Evolutionary conservation across 768 basidiomycete species (phyloP).

Genomic region (Suillus alpinus): DNA sequence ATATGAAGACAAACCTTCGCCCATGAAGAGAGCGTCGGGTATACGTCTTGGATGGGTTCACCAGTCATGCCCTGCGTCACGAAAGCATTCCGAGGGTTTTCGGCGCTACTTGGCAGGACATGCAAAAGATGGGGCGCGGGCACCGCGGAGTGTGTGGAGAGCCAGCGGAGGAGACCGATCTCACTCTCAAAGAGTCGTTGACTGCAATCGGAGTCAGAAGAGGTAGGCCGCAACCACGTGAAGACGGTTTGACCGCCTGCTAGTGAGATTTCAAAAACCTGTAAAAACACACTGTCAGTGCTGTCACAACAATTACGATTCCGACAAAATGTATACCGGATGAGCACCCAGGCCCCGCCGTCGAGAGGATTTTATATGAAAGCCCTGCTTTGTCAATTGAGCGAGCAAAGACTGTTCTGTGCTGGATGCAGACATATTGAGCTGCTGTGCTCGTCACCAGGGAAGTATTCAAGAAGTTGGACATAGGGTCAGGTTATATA

Average conservation of each 20-base stretch:
- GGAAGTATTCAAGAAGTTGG: background rate
- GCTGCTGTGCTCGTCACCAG: background rate
- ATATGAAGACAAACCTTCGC: constrained; percentile 4
- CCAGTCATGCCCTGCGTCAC: background rate
- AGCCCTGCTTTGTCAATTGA: background rate
- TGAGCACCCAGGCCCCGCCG: background rate
- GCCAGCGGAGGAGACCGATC: background rate
- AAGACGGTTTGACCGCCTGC: background rate
- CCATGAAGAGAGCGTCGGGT: background rate
- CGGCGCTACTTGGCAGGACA: background rate
- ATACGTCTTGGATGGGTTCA: background rate
- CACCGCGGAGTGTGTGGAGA: background rate
- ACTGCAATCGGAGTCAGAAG: background rate
- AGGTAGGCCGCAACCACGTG: constrained; percentile 2
- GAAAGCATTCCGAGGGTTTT: background rate
- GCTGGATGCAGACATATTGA: background rate
- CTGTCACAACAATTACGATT: background rate
- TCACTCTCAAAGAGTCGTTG: constrained; percentile 4
- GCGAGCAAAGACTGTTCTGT: constrained; percentile 2
- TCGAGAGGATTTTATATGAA: background rate
- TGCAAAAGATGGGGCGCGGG: constrained; percentile 2
- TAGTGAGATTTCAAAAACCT: constrained; percentile 8
- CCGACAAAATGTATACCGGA: background rate
- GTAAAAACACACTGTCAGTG: background rate
- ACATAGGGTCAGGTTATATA: background rate